Base-by-base conservation (phyloP, 306 rosid species). In the Purshia tridentata region DNA sequence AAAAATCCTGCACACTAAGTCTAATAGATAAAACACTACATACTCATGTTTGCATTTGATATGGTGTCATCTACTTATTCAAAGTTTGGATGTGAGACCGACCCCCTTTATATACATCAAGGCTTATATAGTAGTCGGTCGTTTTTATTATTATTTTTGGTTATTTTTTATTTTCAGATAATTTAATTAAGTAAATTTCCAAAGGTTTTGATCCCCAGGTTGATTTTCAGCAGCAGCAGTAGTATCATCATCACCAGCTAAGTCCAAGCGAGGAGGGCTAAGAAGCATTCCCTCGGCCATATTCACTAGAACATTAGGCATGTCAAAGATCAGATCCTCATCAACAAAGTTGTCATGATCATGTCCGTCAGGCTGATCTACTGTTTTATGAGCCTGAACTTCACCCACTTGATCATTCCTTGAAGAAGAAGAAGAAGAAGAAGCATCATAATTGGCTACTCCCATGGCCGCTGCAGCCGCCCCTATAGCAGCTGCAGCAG, bases 221-320 rank as follows among this genome's bases (percentile, higher is more conserved):
- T 73, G 45, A 40, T 76, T 41, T 52, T 48, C 73, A 29, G 8
- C 40, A 49, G 57, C 67, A 37, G 5, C 3, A 4, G 56, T 58
- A 54, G 41, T 51, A 35, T 54, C 75, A 53, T 65, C 58, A 54
- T 53, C 77, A 70, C 55, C 66, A 19, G 57, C 40, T 9, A 73
- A 46, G 70, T 77, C 84, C 73, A 85, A 82, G 75, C 88, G 97
- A 51, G 99, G 99, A 81, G 99, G 99, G 78, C 96, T 87, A 1
- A 94, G 86, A 6, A 94, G 82, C 99, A 94, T 91, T 77, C 97
- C 99, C 56, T 94, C 87, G 0, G 99, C 96, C 97, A 94, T 94
- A 50, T 89, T 85, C 55, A 57, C 59, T 11, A 94, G 39, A 78
- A 94, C 89, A 82, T 88, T 91, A 0, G 99, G 97, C 91, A 94